Conservation (phyloP, 2,329 filamentous ascomycete species). For the Calonectria pseudoturangicola region DNA sequence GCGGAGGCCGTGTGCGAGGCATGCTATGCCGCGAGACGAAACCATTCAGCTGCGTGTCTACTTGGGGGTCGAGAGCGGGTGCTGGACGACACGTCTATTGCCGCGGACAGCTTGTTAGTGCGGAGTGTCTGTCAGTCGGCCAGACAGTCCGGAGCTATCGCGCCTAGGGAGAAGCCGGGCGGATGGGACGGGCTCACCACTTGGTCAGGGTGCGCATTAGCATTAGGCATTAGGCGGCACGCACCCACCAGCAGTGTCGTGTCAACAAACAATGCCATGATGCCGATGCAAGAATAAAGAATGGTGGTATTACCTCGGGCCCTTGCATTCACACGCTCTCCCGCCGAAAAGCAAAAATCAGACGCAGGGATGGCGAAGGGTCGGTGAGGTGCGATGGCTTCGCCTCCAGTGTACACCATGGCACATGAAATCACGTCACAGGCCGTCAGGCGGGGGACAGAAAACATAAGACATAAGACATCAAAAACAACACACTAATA, state of each 20-base stretch:
- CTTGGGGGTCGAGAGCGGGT: too few species aligned
- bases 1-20: background rate
- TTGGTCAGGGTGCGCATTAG: conserved; percentile 10
- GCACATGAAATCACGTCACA: conserved; percentile 22
- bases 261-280: conserved; percentile 14
- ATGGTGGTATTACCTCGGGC: conserved; percentile 35
- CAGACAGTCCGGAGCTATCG: background rate
- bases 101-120: background rate
- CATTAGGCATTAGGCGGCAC: conserved; percentile 5
- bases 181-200: conserved; percentile 22
- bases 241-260: too few species aligned
- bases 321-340: conserved; percentile 16
- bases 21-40: background rate
- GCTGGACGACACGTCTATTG: background rate
- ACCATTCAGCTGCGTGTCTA: background rate
- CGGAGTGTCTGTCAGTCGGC: background rate
- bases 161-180: conserved; percentile 27
- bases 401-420: background rate
- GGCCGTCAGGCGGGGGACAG: too few species aligned
- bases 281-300: too few species aligned
- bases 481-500: too few species aligned
- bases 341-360: conserved; percentile 1
- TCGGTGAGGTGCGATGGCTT: background rate
- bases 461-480: too few species aligned
- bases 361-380: conserved; percentile 25